These are phyloP conservation scores for Sonneratia alba DNA, from an alignment of 345 rosid genomes.

Conservation along the genomic window DNA sequence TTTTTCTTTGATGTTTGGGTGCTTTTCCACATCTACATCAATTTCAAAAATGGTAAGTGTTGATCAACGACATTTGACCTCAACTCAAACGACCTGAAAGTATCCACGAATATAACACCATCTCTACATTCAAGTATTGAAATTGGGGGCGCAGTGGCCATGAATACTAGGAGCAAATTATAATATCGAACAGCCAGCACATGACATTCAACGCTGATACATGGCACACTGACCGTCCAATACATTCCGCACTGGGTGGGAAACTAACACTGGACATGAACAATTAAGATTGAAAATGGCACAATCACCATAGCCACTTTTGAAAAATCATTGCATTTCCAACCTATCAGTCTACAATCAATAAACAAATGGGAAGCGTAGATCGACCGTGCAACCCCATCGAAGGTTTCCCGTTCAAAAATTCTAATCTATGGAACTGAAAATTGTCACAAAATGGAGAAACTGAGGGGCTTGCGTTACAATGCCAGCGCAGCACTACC, in stretches of 20 bases:
- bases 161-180: neutral
- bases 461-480: neutral
- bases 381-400: neutral
- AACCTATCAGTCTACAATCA: too few relatives aligned
- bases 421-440: neutral
- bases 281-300: too few relatives aligned
- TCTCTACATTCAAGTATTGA: neutral
- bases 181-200: too few relatives aligned
- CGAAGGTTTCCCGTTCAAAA: too few relatives aligned
- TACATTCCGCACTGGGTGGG: too few relatives aligned
- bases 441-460: neutral
- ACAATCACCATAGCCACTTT: neutral
- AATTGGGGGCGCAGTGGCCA: neutral
- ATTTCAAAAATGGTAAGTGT: slow-evolving; percentile 7
- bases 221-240: neutral
- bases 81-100: neutral
- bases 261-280: too few relatives aligned
- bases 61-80: slow-evolving; percentile 8
- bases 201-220: neutral
- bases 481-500: slow-evolving; percentile 4
- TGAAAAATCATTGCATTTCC: too few relatives aligned
- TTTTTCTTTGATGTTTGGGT: slow-evolving; percentile 84
- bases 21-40: slow-evolving; percentile 63
- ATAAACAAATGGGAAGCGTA: too few relatives aligned
- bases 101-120: neutral